Conservation (phyloP, 495 filamentous ascomycete species). For the Penicillium crystallinum region DNA sequence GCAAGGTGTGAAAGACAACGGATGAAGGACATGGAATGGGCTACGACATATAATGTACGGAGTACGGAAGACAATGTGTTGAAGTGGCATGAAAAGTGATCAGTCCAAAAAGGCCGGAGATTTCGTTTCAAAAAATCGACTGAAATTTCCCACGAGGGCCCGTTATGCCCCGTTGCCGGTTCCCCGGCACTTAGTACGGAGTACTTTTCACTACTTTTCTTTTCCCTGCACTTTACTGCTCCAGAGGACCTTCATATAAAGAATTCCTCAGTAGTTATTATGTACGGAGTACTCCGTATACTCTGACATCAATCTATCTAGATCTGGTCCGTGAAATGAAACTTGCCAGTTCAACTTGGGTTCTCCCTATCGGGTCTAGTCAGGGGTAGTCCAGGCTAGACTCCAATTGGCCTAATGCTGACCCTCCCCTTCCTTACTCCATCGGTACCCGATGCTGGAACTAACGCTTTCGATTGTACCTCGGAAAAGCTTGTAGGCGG, state of each 20-base stretch:
- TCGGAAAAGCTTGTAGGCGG: slow-evolving; percentile 15
- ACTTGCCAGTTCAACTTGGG: too few species aligned
- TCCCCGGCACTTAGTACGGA: background rate
- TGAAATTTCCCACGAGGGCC: background rate
- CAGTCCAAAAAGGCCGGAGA: background rate
- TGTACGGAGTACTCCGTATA: too few species aligned
- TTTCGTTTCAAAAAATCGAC: background rate
- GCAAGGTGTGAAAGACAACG: background rate
- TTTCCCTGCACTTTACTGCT: too few species aligned
- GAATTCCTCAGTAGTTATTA: too few species aligned
- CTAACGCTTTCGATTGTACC: background rate
- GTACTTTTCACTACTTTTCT: too few species aligned
- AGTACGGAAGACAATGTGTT: too few species aligned
- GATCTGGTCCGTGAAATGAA: background rate
- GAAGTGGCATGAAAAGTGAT: too few species aligned
- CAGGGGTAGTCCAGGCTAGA: background rate
- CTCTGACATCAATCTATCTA: background rate
- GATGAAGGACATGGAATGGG: too few species aligned
- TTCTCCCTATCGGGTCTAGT: slow-evolving; percentile 1
- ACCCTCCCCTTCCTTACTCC: background rate
- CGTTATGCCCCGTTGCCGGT: background rate
- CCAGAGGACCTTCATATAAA: too few species aligned
- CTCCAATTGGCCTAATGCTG: background rate
- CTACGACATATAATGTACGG: too few species aligned
- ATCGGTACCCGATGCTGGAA: too few species aligned